Base-by-base conservation (phyloP, 2,329 filamentous ascomycete species). In the Neophaeococcomyces aloes region DNA sequence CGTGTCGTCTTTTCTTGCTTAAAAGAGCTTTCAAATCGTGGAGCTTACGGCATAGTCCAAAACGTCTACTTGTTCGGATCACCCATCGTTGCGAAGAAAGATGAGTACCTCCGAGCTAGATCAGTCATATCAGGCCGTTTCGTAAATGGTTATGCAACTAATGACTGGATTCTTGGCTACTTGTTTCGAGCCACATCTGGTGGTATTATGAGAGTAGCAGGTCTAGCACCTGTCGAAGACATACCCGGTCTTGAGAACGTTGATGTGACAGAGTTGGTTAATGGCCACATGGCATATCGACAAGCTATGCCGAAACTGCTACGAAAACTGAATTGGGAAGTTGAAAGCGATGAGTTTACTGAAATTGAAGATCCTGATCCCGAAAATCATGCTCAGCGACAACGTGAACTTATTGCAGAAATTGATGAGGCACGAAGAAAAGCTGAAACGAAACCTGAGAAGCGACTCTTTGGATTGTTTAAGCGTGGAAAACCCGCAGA, bases 341-440 rank as follows among this genome's bases (percentile, higher is more conserved):
- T 96, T 3, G 81, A 94, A 57, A 88, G 82, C 51, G 87, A 95
- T 55, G 89, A 96, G 60, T 98, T 96, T 59, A 81, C 77, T 1
- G 91, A 98, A 64, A 96, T 98, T 48, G 91, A 96, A 60, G 91
- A 98, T 54, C 87, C 91, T 0, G 91, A 98, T 57, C 91, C 91
- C 0, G 91, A 96, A 0, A 89, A 94, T 54, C 89, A 96, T 64
- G 74, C 78, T 39, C 75, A 86, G 59, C 75, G 88, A 37, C 91
- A 98, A 63, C 76, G 87, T 44, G 89, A 96, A 63, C 75, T 98
- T 32, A 94, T 98, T 60, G 87, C 83, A 56, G 91, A 98, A 64
- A 94, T 98, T 41, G 89, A 96, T 60, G 88, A 94, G 63, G 91
- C 91, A 5, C 78, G 91, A 4, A 87, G 82, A 59, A 79, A 91